Percentiles rank a stretch among this genome's conserved stretches.
Evolutionary conservation across 2,329 filamentous ascomycete genomes (phyloP).

Genomic region (Fusarium sp.): DNA sequence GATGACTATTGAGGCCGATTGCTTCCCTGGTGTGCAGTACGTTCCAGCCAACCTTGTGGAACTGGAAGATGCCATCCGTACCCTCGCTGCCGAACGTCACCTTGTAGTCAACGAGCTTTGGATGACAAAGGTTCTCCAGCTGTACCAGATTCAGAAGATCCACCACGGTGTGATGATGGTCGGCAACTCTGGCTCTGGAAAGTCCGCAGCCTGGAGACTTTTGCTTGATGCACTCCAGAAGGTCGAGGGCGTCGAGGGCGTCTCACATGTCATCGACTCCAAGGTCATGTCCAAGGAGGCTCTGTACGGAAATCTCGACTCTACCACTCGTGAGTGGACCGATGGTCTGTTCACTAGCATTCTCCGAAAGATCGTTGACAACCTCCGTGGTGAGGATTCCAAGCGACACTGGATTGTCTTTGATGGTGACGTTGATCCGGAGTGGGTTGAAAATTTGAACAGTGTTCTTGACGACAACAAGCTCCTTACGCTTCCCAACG

Average conservation of each 20-base stretch:
- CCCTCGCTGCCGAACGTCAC: conserved; percentile 84
- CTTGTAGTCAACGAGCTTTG: conserved; percentile 92
- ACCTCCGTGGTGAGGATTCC: conserved; percentile 93
- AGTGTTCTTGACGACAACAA: conserved; percentile 99
- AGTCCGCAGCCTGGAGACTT: conserved; percentile 94
- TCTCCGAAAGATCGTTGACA: conserved; percentile 97
- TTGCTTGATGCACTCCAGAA: conserved; percentile 90
- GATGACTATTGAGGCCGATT: conserved; percentile 81
- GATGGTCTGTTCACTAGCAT: conserved; percentile 99
- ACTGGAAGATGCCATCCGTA: conserved; percentile 82
- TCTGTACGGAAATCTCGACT: conserved; percentile 93
- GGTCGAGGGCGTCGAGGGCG: conserved; percentile 90
- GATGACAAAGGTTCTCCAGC: conserved; percentile 96
- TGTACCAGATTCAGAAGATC: conserved; percentile 97
- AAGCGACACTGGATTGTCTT: conserved; percentile 99
- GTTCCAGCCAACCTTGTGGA: conserved; percentile 86
- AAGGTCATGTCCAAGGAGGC: conserved; percentile 99
- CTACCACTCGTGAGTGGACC: conserved; percentile 98
- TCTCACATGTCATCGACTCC: conserved; percentile 97
- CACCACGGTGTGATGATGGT: conserved; percentile 99
- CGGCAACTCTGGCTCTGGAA: conserved; percentile 95
- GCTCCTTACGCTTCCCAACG: conserved; percentile 93
- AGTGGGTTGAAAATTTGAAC: conserved; percentile 99
- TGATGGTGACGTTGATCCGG: conserved; percentile 97
- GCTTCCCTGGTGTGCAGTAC: conserved; percentile 94